Conservation (phyloP, 1,284 basidiomycete genomes). For the Irpex lacteus region DNA sequence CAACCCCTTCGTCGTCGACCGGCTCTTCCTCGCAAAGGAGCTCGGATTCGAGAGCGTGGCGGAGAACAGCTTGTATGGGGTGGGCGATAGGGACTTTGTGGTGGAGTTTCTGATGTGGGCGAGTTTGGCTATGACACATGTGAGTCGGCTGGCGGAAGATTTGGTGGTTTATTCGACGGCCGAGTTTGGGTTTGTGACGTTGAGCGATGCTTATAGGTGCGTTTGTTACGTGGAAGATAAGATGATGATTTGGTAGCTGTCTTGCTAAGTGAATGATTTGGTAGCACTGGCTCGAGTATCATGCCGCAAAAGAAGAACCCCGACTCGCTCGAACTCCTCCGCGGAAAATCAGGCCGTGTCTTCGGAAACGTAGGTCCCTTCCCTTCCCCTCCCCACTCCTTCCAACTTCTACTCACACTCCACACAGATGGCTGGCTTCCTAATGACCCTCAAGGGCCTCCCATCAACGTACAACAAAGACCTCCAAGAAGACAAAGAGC, state of each 20-base stretch:
- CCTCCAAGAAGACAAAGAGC: constrained; percentile 98
- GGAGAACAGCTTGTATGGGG: constrained; percentile 94
- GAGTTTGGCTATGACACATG: constrained; percentile 88
- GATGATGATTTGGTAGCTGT: too few relatives aligned
- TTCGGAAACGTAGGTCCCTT: constrained; percentile 78
- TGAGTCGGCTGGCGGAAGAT: constrained; percentile 95
- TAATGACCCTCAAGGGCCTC: constrained; percentile 96
- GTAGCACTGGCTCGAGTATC: constrained; percentile 95
- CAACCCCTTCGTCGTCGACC: constrained; percentile 91
- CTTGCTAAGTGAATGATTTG: background rate
- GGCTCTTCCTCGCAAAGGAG: constrained; percentile 84
- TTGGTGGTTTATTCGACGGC: constrained; percentile 95
- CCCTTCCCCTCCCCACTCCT: constrained; percentile 7
- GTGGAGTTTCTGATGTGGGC: constrained; percentile 98
- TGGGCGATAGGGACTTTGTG: constrained; percentile 96
- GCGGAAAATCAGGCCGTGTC: constrained; percentile 92
- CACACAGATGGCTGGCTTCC: constrained; percentile 90
- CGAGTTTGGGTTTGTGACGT: constrained; percentile 92
- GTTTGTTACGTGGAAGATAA: constrained; percentile 8
- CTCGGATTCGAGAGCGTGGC: constrained; percentile 83
- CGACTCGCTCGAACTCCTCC: constrained; percentile 91
- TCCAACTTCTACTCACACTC: background rate
- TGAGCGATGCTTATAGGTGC: constrained; percentile 95
- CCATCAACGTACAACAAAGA: constrained; percentile 99
- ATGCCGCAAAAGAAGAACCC: constrained; percentile 99